A percentile compares a stretch with the other conserved stretches of the same genome.
phyloP scores from a whole-genome alignment of 1,284 basidiomycete genomes.

The Leccinum solheimii region DNA sequence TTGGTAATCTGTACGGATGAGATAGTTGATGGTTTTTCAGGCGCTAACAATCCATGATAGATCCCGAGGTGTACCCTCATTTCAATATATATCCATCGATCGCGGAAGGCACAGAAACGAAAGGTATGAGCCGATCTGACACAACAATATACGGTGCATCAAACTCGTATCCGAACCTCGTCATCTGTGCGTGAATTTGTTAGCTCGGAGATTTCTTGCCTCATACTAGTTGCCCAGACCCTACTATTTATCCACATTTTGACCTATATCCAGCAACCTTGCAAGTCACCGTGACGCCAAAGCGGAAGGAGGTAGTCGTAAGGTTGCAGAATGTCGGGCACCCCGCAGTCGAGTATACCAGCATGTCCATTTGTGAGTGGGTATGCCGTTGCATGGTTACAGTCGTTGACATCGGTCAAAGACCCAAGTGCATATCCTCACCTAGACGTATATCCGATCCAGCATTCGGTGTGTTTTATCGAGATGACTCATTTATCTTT shows the following conservation, averaged over 20 bases:
- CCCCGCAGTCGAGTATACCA: conserved; percentile 33
- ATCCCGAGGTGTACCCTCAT: conserved; percentile 45
- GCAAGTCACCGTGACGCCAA: conserved; percentile 4
- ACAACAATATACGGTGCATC: not conserved
- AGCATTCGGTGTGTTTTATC: conserved; percentile 11
- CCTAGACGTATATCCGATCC: conserved; percentile 47
- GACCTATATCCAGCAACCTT: conserved; percentile 28
- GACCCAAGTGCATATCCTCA: conserved; percentile 46
- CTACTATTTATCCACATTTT: conserved; percentile 33
- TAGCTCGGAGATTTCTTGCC: not conserved
- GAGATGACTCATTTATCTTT: not conserved
- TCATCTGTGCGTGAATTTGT: conserved; percentile 24
- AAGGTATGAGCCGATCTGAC: not conserved
- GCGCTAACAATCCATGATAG: conserved; percentile 31
- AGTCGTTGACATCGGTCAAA: conserved; percentile 21
- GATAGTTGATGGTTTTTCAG: not conserved
- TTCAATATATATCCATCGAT: conserved; percentile 45
- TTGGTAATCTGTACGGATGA: conserved; percentile 29
- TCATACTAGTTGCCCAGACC: conserved; percentile 20
- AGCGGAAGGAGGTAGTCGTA: conserved; percentile 1
- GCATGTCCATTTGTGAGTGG: conserved; percentile 37
- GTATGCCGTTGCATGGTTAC: not conserved
- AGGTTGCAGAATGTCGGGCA: conserved; percentile 7
- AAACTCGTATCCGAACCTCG: conserved; percentile 23
- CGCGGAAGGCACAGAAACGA: not conserved